Conservation (phyloP, 1,284 basidiomycete genomes). For the Afroboletus lepidellus region DNA sequence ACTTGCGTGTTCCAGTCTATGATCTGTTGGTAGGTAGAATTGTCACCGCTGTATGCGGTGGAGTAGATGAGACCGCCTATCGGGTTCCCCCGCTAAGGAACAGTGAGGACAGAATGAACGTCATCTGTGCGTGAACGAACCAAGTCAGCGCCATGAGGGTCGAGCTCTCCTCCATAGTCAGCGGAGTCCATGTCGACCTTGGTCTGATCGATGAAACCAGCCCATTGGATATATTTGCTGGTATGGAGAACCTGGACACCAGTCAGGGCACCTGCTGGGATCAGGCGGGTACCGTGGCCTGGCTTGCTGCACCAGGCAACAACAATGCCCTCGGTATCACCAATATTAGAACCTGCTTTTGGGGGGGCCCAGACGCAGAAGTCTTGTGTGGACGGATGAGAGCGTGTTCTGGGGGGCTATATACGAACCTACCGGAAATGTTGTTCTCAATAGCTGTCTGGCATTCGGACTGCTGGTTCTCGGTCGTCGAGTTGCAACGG, state of each 20-base stretch:
- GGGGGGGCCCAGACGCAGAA: slow-evolving; percentile 44
- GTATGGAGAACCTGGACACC: slow-evolving; percentile 59
- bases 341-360: slow-evolving; percentile 38
- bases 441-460: slow-evolving; percentile 41
- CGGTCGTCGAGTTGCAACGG: slow-evolving; percentile 49
- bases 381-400: slow-evolving; percentile 23
- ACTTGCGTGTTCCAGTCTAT: slow-evolving; percentile 57
- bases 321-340: slow-evolving; percentile 55
- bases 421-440: slow-evolving; percentile 26
- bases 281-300: slow-evolving; percentile 55
- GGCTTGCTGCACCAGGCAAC: slow-evolving; percentile 64
- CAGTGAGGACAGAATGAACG: not conserved
- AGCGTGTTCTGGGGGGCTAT: no score
- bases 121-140: slow-evolving; percentile 25
- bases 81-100: slow-evolving; percentile 54
- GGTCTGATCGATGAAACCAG: slow-evolving; percentile 64
- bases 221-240: slow-evolving; percentile 59
- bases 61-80: slow-evolving; percentile 65
- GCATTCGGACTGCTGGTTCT: slow-evolving; percentile 41
- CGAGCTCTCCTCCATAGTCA: slow-evolving; percentile 72
- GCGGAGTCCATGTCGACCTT: slow-evolving; percentile 48
- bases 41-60: slow-evolving; percentile 48
- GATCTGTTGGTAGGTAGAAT: slow-evolving; percentile 43
- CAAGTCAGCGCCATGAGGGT: slow-evolving; percentile 62
- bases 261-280: slow-evolving; percentile 48